These are phyloP conservation scores for Saussurea involucrata DNA, from an alignment of 129 eudicot genomes.

Conservation along the genomic window DNA sequence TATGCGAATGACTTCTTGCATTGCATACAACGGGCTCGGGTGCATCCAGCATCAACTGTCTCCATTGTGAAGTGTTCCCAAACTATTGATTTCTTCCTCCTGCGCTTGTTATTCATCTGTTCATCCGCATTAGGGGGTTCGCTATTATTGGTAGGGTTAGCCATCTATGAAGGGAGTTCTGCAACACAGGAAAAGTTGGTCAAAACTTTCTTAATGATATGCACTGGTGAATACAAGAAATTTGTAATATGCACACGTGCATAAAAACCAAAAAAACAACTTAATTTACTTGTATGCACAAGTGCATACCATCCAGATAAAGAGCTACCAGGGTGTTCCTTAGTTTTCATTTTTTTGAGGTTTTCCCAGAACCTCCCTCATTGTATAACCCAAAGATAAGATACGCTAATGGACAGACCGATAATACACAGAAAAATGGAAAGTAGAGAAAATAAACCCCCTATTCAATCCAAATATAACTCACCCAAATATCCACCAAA, in stretches of 20 bases:
- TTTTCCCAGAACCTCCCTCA: too few species aligned
- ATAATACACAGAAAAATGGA: too few species aligned
- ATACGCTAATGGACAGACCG: background rate
- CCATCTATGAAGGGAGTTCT: conserved; percentile 39
- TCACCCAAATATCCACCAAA: background rate
- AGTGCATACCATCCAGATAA: too few species aligned
- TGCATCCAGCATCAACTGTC: conserved; percentile 40
- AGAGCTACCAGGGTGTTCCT: too few species aligned
- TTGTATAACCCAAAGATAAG: background rate
- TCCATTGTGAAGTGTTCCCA: conserved; percentile 87
- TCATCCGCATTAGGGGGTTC: conserved; percentile 29
- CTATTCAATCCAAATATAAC: background rate
- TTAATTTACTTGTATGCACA: too few species aligned
- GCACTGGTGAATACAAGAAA: too few species aligned
- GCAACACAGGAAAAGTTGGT: conserved; percentile 10
- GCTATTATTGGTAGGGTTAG: conserved; percentile 24
- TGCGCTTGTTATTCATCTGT: conserved; percentile 34
- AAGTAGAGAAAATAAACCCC: too few species aligned
- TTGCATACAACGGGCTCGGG: conserved; percentile 71
- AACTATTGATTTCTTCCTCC: conserved; percentile 78
- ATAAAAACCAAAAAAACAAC: too few species aligned
- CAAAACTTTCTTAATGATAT: too few species aligned
- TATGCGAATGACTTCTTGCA: conserved; percentile 79
- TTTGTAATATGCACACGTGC: too few species aligned
- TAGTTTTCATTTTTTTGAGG: too few species aligned